A percentile compares a stretch with the other conserved stretches of the same genome.
These are phyloP conservation scores for Craterostigma plantagineum DNA, from an alignment of 257 asterid genomes.

Conservation along the genomic window DNA sequence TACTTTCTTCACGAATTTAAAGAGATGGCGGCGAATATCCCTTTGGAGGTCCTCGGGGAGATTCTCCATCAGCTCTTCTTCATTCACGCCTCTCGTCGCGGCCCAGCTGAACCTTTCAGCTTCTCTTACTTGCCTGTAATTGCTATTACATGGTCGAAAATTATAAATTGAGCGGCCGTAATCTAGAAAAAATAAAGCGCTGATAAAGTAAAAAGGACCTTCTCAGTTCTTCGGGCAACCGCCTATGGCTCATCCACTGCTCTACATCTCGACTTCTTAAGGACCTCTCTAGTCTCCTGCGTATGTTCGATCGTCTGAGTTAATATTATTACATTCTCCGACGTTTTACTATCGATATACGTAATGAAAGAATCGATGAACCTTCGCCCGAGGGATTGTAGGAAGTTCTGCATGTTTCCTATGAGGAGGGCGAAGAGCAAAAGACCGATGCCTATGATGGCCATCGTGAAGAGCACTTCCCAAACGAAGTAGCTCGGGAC, in stretches of 20 bases:
- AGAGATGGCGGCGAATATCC: slow-evolving; percentile 78
- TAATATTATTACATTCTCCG: not conserved
- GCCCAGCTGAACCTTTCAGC: slow-evolving; percentile 88
- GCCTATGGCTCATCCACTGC: slow-evolving; percentile 94
- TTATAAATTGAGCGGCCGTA: too few relatives aligned
- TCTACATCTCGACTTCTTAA: slow-evolving; percentile 82
- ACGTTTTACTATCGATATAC: not conserved
- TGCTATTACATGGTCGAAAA: not conserved
- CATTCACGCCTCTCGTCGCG: slow-evolving; percentile 86
- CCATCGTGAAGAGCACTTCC: slow-evolving; percentile 89
- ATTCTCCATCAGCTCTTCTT: slow-evolving; percentile 66
- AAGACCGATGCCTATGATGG: slow-evolving; percentile 72
- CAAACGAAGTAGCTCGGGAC: slow-evolving; percentile 56
- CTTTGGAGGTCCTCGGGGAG: slow-evolving; percentile 92
- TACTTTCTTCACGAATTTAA: slow-evolving; percentile 61
- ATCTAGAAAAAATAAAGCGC: too few relatives aligned
- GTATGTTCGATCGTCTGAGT: not conserved
- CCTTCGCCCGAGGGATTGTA: slow-evolving; percentile 91
- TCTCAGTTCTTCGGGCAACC: slow-evolving; percentile 56
- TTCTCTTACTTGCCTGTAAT: slow-evolving; percentile 51
- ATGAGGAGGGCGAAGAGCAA: slow-evolving; percentile 74
- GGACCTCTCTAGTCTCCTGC: slow-evolving; percentile 74
- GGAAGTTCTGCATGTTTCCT: slow-evolving; percentile 93
- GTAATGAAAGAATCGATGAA: slow-evolving; percentile 6
- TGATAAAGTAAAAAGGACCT: slow-evolving; percentile 36